phyloP scores from a whole-genome alignment of 1,284 basidiomycete genomes.

The Cryptococcus neoformans region DNA sequence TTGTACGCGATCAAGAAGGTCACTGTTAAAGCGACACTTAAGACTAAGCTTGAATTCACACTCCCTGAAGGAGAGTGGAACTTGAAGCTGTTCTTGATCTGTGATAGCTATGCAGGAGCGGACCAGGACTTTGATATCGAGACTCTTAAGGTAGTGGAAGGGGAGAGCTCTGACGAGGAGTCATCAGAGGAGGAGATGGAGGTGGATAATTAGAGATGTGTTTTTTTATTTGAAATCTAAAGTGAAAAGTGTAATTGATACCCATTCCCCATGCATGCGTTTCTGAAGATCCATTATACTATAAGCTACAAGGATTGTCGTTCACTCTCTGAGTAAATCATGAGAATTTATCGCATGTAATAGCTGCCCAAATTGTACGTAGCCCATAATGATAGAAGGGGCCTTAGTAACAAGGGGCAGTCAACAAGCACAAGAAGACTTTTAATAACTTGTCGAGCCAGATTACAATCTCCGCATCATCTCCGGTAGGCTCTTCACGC shows the following conservation, averaged over 20 bases:
- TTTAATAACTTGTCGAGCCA: too few relatives aligned
- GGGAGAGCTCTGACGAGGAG: conserved; percentile 71
- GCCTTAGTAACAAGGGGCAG: too few relatives aligned
- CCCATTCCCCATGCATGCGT: not conserved
- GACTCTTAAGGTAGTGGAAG: conserved; percentile 77
- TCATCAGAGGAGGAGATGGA: conserved; percentile 61
- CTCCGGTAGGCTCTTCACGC: too few relatives aligned
- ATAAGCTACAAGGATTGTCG: too few relatives aligned
- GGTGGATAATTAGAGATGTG: conserved; percentile 17
- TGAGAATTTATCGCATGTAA: too few relatives aligned
- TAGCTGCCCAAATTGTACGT: too few relatives aligned
- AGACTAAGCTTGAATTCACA: conserved; percentile 84
- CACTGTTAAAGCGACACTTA: conserved; percentile 73
- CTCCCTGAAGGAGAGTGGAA: conserved; percentile 74
- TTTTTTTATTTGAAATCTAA: not conserved
- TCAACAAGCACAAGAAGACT: too few relatives aligned
- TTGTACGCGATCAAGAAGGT: conserved; percentile 94
- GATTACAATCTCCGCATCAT: too few relatives aligned
- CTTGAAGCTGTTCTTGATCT: conserved; percentile 87
- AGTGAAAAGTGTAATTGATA: not conserved
- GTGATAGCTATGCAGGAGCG: conserved; percentile 77
- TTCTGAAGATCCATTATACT: too few relatives aligned
- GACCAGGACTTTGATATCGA: conserved; percentile 85
- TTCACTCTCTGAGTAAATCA: too few relatives aligned
- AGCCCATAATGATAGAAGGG: too few relatives aligned